Evolutionary conservation across 495 filamentous ascomycete species (phyloP).

Genomic region (Glarea lozoyensis): DNA sequence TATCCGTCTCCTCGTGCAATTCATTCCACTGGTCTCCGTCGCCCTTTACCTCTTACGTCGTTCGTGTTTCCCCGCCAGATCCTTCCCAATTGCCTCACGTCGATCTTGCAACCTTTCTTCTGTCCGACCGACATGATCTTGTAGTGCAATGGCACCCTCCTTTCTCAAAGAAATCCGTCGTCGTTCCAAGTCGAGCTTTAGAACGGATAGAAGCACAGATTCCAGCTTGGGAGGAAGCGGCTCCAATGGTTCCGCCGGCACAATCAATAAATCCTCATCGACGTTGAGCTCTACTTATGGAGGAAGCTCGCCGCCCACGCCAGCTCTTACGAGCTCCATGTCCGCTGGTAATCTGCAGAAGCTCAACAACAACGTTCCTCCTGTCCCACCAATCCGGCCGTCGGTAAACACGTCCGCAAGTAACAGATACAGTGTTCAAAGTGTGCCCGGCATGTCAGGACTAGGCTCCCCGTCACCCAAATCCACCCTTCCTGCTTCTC

Average conservation of each 20-base stretch:
- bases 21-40: too few relatives aligned
- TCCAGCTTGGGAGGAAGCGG: slow-evolving; percentile 28
- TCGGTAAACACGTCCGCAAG: slow-evolving; percentile 36
- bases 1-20: too few relatives aligned
- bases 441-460: slow-evolving; percentile 44
- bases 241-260: slow-evolving; percentile 35
- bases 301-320: slow-evolving; percentile 40
- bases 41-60: too few relatives aligned
- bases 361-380: slow-evolving; percentile 27
- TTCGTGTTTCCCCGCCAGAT: too few relatives aligned
- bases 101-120: too few relatives aligned
- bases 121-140: too few relatives aligned
- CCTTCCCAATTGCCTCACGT: too few relatives aligned
- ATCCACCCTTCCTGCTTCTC: slow-evolving; percentile 52
- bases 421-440: slow-evolving; percentile 38
- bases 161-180: slow-evolving; percentile 75
- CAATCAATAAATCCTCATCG: slow-evolving; percentile 51
- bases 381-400: slow-evolving; percentile 36
- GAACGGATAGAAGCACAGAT: slow-evolving; percentile 44
- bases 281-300: slow-evolving; percentile 51
- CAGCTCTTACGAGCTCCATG: slow-evolving; percentile 20
- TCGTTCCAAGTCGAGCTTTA: slow-evolving; percentile 59
- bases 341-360: slow-evolving; percentile 49
- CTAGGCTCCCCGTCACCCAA: slow-evolving; percentile 45
- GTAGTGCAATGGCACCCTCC: slow-evolving; percentile 35